Conservation (phyloP, 768 basidiomycete genomes). For the Rhizopogon vinicolor region DNA sequence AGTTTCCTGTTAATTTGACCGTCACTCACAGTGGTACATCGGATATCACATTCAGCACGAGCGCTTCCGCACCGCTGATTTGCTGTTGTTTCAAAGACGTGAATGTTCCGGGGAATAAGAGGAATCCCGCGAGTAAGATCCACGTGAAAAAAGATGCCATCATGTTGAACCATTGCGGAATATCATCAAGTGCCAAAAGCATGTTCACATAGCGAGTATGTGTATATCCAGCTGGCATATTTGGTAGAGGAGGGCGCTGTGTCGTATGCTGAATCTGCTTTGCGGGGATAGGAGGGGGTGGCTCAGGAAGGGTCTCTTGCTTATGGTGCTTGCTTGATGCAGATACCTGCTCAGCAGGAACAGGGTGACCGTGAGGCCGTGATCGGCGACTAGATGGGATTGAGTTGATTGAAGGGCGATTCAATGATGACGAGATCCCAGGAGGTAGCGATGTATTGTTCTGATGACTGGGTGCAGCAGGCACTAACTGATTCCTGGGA, state of each 20-base stretch:
- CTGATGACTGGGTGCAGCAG: conserved; percentile 6
- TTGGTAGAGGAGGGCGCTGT: conserved; percentile 18
- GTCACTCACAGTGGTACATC: conserved; percentile 41
- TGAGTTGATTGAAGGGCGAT: conserved; percentile 4
- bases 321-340: background rate
- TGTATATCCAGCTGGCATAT: conserved; percentile 14
- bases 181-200: conserved; percentile 56
- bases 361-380: conserved; percentile 9
- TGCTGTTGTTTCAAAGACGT: conserved; percentile 31
- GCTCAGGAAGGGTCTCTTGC: background rate
- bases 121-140: conserved; percentile 58
- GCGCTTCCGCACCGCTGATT: conserved; percentile 25
- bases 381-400: conserved; percentile 15
- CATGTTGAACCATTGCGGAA: conserved; percentile 45
- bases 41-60: conserved; percentile 33
- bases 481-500: background rate
- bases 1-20: background rate
- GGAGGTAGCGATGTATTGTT: conserved; percentile 8
- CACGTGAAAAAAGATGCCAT: conserved; percentile 58
- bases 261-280: conserved; percentile 13
- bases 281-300: conserved; percentile 5
- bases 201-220: conserved; percentile 56
- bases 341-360: conserved; percentile 1
- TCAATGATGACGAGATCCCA: background rate
- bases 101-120: conserved; percentile 61